These are phyloP conservation scores for Laetiporus sulphureus DNA, from an alignment of 1,284 basidiomycete species.

Conservation along the genomic window DNA sequence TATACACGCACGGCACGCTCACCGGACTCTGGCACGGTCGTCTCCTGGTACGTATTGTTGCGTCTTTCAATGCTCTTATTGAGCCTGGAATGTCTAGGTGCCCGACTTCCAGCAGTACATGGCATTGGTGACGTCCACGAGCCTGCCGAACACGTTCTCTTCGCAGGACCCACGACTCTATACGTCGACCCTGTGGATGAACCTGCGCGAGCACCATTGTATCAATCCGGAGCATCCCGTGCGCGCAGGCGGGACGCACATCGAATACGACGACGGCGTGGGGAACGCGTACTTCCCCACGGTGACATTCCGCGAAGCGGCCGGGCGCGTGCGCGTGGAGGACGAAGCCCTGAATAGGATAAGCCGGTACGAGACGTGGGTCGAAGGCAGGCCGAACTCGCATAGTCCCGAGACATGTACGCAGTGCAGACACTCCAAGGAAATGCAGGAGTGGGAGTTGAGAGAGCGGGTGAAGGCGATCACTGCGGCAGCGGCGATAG, in stretches of 20 bases:
- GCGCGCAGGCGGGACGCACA: slow-evolving; percentile 18
- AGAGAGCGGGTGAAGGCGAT: slow-evolving; percentile 6
- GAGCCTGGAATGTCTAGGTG: slow-evolving; percentile 19
- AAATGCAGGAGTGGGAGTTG: slow-evolving; percentile 20
- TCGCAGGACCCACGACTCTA: slow-evolving; percentile 32
- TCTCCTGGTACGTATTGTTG: slow-evolving; percentile 39
- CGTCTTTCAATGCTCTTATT: background rate
- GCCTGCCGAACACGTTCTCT: slow-evolving; percentile 28
- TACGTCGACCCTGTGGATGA: slow-evolving; percentile 46
- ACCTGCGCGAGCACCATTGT: slow-evolving; percentile 48
- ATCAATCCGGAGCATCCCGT: slow-evolving; percentile 33
- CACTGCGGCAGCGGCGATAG: background rate
- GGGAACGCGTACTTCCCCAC: slow-evolving; percentile 49
- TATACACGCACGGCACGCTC: slow-evolving; percentile 45
- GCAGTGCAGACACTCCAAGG: slow-evolving; percentile 16
- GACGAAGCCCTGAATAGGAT: slow-evolving; percentile 3
- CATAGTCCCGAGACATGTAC: slow-evolving; percentile 38
- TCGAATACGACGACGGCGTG: slow-evolving; percentile 38
- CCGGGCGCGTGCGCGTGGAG: slow-evolving; percentile 14
- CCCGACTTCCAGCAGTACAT: slow-evolving; percentile 29
- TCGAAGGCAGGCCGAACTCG: slow-evolving; percentile 28
- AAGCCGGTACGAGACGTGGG: slow-evolving; percentile 29
- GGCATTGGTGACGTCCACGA: slow-evolving; percentile 23
- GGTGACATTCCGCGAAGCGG: slow-evolving; percentile 20
- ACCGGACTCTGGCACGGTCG: slow-evolving; percentile 55